Evolutionary conservation across 306 rosid species (phyloP).

Genomic region (Cicer bijugum): DNA sequence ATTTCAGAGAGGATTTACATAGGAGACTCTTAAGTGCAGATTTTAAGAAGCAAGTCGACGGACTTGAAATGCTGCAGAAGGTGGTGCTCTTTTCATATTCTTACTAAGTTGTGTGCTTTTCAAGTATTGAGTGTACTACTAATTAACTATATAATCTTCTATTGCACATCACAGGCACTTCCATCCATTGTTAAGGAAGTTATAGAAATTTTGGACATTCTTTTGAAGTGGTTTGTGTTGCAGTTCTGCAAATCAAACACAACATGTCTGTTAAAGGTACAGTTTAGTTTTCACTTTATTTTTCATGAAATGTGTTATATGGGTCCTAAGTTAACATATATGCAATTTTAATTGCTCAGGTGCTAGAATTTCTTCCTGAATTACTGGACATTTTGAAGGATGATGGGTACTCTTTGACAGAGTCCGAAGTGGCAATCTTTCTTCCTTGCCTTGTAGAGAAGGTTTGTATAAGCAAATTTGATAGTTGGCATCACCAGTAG

Average conservation of each 20-base stretch:
- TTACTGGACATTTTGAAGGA: conserved; percentile 83
- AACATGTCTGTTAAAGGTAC: conserved; percentile 91
- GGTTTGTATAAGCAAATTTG: conserved; percentile 54
- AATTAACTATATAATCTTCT: conserved; percentile 27
- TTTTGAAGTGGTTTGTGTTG: conserved; percentile 90
- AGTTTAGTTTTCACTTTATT: neutral
- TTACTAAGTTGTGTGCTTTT: conserved; percentile 17
- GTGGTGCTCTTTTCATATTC: conserved; percentile 49
- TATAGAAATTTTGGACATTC: conserved; percentile 90
- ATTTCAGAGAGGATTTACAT: conserved; percentile 96
- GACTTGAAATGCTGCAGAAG: conserved; percentile 94
- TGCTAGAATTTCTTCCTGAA: conserved; percentile 92
- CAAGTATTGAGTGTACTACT: conserved; percentile 6
- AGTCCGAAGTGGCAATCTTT: conserved; percentile 90
- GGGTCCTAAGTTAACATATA: conserved; percentile 6
- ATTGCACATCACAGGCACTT: conserved; percentile 70
- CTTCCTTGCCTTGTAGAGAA: conserved; percentile 92
- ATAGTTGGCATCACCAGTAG: conserved; percentile 9
- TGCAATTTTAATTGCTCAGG: conserved; percentile 56
- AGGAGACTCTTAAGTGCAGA: conserved; percentile 89
- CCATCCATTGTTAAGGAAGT: conserved; percentile 80
- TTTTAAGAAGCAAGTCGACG: conserved; percentile 97
- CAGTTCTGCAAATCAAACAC: conserved; percentile 99
- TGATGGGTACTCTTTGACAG: conserved; percentile 77
- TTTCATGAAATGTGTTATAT: neutral